Percentiles rank a stretch among this genome's conserved stretches.
Evolutionary conservation across 1,284 basidiomycete genomes (phyloP).

Genomic region (Marasmius sp.): DNA sequence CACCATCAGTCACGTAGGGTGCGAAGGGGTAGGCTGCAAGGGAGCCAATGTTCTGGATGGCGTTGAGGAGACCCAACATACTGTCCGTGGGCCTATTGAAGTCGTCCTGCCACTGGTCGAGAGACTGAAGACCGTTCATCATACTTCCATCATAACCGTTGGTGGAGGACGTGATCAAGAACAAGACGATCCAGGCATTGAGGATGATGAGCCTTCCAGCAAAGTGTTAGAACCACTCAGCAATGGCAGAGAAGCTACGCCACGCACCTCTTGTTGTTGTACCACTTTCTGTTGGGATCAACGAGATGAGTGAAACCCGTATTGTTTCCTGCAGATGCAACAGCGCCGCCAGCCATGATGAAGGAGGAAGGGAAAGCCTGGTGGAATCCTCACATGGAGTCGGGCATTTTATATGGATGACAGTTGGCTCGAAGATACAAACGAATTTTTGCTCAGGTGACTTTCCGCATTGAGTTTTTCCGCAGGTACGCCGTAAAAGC

Average conservation of each 20-base stretch:
- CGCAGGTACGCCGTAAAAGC: slow-evolving; percentile 40
- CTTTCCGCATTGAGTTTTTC: slow-evolving; percentile 34
- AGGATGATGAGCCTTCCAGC: slow-evolving; percentile 53
- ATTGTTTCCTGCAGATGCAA: slow-evolving; percentile 35
- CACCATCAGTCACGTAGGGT: slow-evolving; percentile 67
- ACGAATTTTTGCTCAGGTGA: slow-evolving; percentile 25
- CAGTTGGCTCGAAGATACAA: no score
- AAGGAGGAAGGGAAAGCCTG: slow-evolving; percentile 25
- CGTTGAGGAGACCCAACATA: slow-evolving; percentile 71
- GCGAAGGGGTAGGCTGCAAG: slow-evolving; percentile 69
- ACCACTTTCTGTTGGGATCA: slow-evolving; percentile 68
- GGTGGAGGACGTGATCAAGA: slow-evolving; percentile 76
- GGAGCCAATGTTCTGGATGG: slow-evolving; percentile 74
- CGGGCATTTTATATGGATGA: not conserved
- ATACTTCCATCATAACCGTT: slow-evolving; percentile 78
- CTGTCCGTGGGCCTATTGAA: slow-evolving; percentile 55
- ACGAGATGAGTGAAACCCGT: slow-evolving; percentile 53
- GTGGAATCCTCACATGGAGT: slow-evolving; percentile 23
- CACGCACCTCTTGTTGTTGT: slow-evolving; percentile 66
- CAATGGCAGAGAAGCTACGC: not conserved
- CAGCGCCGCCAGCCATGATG: slow-evolving; percentile 51
- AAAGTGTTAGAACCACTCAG: not conserved
- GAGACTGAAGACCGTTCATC: slow-evolving; percentile 76
- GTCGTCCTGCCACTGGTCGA: slow-evolving; percentile 58
- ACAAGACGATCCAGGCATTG: slow-evolving; percentile 66